These are phyloP conservation scores for Tirmania nivea DNA, from an alignment of 495 filamentous ascomycete species.

Conservation along the genomic window DNA sequence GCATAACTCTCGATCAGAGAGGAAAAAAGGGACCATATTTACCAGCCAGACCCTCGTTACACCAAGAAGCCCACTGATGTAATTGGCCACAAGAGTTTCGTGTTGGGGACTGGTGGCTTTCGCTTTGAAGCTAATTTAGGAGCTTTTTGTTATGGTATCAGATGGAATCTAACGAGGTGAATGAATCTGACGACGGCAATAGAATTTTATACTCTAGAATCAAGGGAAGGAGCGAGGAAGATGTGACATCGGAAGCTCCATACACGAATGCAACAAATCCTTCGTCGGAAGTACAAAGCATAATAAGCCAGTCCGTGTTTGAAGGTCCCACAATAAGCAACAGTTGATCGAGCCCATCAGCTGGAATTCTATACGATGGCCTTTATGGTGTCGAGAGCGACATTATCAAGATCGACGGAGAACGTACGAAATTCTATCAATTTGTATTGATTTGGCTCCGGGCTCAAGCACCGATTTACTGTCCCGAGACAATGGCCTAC, in stretches of 20 bases:
- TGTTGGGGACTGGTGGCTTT: conserved; percentile 18
- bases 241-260: background rate
- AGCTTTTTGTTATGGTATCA: conserved; percentile 22
- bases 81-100: conserved; percentile 26
- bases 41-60: conserved; percentile 17
- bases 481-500: background rate
- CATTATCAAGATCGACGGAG: conserved; percentile 4
- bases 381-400: conserved; percentile 25
- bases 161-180: conserved; percentile 19
- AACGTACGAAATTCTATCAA: conserved; percentile 17
- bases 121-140: conserved; percentile 18
- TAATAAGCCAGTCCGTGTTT: conserved; percentile 24
- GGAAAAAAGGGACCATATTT: conserved; percentile 4
- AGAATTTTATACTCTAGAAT: background rate
- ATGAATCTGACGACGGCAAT: background rate
- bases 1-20: background rate
- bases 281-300: conserved; percentile 11
- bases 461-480: conserved; percentile 17
- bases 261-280: conserved; percentile 20
- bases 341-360: conserved; percentile 14
- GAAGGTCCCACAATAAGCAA: conserved; percentile 20
- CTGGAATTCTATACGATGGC: conserved; percentile 32
- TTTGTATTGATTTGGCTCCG: conserved; percentile 24
- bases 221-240: background rate
- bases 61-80: conserved; percentile 14